Percentiles rank a stretch among this genome's conserved stretches.
These are phyloP conservation scores for Cystobasidium onofrii DNA, from an alignment of 768 basidiomycete species.

Conservation along the genomic window DNA sequence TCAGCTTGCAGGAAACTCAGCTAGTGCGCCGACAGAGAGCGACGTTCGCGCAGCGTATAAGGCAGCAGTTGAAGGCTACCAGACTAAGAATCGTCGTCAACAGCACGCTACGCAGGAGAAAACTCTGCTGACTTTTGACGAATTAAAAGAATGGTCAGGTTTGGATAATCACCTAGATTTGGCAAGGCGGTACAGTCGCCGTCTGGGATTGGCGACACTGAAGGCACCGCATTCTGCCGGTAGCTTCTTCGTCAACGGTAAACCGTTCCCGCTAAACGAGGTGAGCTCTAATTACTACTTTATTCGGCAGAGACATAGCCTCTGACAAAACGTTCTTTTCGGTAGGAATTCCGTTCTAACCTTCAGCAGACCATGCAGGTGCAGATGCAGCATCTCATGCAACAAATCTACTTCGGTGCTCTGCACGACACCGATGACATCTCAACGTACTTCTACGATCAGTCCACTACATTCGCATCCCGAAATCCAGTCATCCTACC, in stretches of 20 bases:
- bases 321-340: not conserved
- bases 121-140: constrained; percentile 40
- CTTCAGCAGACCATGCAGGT: constrained; percentile 54
- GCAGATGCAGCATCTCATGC: constrained; percentile 30
- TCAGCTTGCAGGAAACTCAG: constrained; percentile 1
- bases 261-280: constrained; percentile 59
- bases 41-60: not conserved
- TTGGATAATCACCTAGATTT: constrained; percentile 48
- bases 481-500: constrained; percentile 72
- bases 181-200: constrained; percentile 53
- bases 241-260: constrained; percentile 83
- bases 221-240: constrained; percentile 47
- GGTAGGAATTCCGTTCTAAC: constrained; percentile 58
- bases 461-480: constrained; percentile 61
- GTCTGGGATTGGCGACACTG: constrained; percentile 53
- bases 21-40: not conserved
- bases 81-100: not conserved
- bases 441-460: constrained; percentile 77
- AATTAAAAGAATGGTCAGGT: not conserved
- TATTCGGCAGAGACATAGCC: not conserved
- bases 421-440: constrained; percentile 47
- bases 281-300: constrained; percentile 49
- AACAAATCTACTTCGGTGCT: constrained; percentile 33
- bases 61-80: not conserved
- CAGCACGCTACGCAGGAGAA: not conserved